Evolutionary conservation across 2,329 filamentous ascomycete genomes (phyloP).

Genomic region (Pseudogymnoascus sp.): DNA sequence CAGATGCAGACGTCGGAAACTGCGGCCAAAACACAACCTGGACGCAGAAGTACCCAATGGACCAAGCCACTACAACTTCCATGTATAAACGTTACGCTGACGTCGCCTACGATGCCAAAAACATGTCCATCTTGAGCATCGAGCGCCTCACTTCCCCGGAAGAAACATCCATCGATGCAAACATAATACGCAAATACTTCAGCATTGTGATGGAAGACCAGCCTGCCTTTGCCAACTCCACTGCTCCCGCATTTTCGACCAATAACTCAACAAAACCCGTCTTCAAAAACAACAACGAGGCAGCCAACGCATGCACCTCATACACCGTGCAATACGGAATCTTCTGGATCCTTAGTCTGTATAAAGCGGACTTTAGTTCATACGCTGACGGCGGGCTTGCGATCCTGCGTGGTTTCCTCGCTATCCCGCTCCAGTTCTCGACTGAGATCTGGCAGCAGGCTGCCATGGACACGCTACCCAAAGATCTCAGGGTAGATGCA

Average conservation of each 20-base stretch:
- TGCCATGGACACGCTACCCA: background rate
- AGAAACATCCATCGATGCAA: background rate
- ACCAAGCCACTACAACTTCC: conserved; percentile 1
- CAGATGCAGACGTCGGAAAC: background rate
- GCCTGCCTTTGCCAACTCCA: background rate
- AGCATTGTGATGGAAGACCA: conserved; percentile 1
- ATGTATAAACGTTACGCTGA: background rate
- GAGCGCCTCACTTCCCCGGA: background rate
- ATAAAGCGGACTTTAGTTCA: background rate
- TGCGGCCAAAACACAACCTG: background rate
- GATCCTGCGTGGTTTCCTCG: conserved; percentile 1
- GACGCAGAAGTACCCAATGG: conserved; percentile 2
- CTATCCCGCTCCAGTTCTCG: background rate
- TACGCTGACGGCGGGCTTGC: conserved; percentile 2
- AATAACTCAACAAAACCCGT: background rate
- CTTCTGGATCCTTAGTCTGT: background rate
- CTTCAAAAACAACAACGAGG: background rate
- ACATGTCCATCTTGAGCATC: conserved; percentile 1
- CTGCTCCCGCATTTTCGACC: background rate
- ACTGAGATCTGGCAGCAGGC: conserved; percentile 1
- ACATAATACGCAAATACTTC: conserved; percentile 4
- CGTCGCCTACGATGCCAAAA: background rate
- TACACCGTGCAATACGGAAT: background rate
- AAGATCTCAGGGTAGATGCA: background rate
- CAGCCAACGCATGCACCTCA: background rate